Evolutionary conservation across 306 rosid genomes (phyloP).

Genomic region (Dryas drummondii): DNA sequence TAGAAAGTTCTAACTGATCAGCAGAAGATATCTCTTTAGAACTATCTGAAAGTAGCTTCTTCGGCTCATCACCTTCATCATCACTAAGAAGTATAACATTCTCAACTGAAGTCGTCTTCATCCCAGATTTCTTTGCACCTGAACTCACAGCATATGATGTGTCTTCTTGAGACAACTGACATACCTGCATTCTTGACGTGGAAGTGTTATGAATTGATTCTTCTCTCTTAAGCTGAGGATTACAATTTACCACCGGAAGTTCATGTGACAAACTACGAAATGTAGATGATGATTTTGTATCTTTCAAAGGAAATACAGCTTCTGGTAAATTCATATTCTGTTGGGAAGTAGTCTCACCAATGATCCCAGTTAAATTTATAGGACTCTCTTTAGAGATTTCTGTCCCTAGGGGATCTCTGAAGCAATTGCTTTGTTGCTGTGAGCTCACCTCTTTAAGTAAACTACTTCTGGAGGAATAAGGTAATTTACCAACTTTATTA

Average conservation of each 20-base stretch:
- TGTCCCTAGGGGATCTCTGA: conserved; percentile 36
- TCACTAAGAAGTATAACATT: conserved; percentile 76
- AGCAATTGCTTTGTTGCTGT: conserved; percentile 34
- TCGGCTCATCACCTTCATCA: conserved; percentile 65
- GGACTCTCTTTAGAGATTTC: conserved; percentile 40
- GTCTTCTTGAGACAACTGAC: conserved; percentile 58
- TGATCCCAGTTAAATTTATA: conserved; percentile 30
- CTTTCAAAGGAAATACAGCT: conserved; percentile 33
- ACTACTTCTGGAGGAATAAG: conserved; percentile 28
- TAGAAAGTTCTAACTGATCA: conserved; percentile 26
- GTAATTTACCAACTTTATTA: conserved; percentile 18
- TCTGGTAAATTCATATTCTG: conserved; percentile 37
- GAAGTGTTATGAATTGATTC: conserved; percentile 36
- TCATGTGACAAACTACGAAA: conserved; percentile 25
- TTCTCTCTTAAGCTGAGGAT: conserved; percentile 35
- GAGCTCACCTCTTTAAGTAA: conserved; percentile 38
- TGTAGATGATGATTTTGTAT: conserved; percentile 20
- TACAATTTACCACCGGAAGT: conserved; percentile 24
- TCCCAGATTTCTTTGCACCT: conserved; percentile 34
- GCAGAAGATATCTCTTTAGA: conserved; percentile 35
- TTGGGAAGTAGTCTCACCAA: conserved; percentile 34
- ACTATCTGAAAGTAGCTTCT: conserved; percentile 39
- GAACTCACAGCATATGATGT: conserved; percentile 36
- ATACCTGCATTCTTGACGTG: conserved; percentile 33
- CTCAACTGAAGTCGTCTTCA: conserved; percentile 45